Conservation (phyloP, 1,139 yeast genomes). For the Suhomyces maxii region DNA sequence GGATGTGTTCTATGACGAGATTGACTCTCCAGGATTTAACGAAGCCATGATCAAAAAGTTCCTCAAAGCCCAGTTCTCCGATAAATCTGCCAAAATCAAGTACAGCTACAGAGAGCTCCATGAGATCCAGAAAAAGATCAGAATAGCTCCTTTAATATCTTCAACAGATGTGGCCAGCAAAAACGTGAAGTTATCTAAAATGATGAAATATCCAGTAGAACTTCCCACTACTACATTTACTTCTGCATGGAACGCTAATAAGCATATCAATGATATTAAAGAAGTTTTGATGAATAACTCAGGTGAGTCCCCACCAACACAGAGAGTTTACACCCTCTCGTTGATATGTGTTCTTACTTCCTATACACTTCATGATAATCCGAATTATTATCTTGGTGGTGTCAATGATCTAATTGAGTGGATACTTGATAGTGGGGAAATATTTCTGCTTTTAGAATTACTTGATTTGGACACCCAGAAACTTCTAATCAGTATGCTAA, state of each 20-base stretch:
- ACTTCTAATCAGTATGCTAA: constrained; percentile 30
- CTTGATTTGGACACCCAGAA: constrained; percentile 16
- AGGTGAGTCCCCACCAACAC: constrained; percentile 1
- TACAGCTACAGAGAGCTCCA: constrained; percentile 6
- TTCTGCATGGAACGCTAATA: constrained; percentile 19
- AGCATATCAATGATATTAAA: constrained; percentile 11
- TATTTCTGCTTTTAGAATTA: constrained; percentile 22
- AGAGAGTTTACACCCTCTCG: constrained; percentile 9
- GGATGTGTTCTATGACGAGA: constrained; percentile 10
- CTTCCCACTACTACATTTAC: constrained; percentile 15
- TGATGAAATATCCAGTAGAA: constrained; percentile 7
- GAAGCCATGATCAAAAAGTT: constrained; percentile 17
- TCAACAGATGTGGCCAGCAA: neutral
- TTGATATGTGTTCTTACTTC: constrained; percentile 25
- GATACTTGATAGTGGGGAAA: constrained; percentile 31
- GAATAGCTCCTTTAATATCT: neutral
- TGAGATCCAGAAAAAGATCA: constrained; percentile 1
- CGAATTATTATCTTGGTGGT: constrained; percentile 30
- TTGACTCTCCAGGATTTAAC: constrained; percentile 14
- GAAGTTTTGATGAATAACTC: constrained; percentile 1
- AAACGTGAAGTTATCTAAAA: constrained; percentile 12
- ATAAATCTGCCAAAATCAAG: neutral
- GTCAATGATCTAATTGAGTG: constrained; percentile 38
- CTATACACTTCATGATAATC: constrained; percentile 24
- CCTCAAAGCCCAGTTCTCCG: constrained; percentile 9